Base-by-base conservation (phyloP, 75 land plant genomes). In the Gnetum montanum region DNA sequence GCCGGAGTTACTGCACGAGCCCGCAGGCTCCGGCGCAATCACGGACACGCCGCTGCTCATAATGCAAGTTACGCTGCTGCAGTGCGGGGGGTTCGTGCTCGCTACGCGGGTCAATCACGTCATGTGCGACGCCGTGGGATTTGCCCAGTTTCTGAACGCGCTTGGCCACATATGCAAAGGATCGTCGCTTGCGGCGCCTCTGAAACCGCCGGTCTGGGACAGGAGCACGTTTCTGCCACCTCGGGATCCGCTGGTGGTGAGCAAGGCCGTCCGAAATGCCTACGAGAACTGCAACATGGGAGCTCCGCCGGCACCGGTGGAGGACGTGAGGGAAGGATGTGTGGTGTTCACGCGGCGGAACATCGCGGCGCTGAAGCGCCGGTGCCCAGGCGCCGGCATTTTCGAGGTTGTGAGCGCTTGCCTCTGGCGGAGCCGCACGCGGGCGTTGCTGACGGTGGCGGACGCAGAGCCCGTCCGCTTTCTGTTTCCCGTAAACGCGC, bases 401-500 rank as follows among this genome's bases (percentile, higher is more conserved):
- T 94, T 94, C 54, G 95, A 94, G 56, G 98, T 75, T 4, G 71
- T 94, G 41, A 64, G 90, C 3, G 98, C 67, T 3, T 60, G 76
- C 52, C 71, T 83, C 29, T 94, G 98, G 98, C 66, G 70, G 16
- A 69, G 79, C 0, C 55, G 98, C 4, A 71, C 70, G 26, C 15
- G 48, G 54, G 79, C 96, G 4, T 50, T 88, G 30, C 26, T 22
- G 11, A 60, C 85, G 74, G 12, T 46, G 24, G 67, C 81, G 4
- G 71, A 75, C 26, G 90, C 85, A 57, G 54, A 78, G 38, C n/a
- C n/a, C n/a, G 66, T 81, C 1, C 83, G 84, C 49, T 72, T 94
- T 25, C 75, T 88, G 31, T 94, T 94, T 60, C 88, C 96, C 0
- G 98, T 94, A 0, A 95, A 94, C 47, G 90, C 70, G 12, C 70